A percentile compares a stretch with the other conserved stretches of the same genome.
These are phyloP conservation scores for Scleroderma bovista DNA, from an alignment of 768 basidiomycete species.

Conservation along the genomic window DNA sequence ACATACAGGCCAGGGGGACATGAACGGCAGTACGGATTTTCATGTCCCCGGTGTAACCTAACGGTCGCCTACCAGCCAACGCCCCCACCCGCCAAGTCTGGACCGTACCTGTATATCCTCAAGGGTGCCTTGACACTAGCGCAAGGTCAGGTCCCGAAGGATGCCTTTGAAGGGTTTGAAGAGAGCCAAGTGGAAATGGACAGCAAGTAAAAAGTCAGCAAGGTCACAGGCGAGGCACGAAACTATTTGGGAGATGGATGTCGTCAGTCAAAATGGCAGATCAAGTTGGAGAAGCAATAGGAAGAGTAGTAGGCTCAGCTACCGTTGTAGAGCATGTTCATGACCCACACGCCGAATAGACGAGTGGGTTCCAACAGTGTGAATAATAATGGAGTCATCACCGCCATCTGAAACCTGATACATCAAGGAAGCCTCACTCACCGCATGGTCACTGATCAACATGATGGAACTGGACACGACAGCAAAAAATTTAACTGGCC, in stretches of 20 bases:
- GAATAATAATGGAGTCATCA: constrained; percentile 59
- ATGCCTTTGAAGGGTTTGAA: constrained; percentile 53
- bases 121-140: constrained; percentile 80
- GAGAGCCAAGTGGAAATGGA: background rate
- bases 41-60: constrained; percentile 46
- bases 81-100: constrained; percentile 71
- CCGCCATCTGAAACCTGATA: constrained; percentile 17
- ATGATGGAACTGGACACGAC: background rate
- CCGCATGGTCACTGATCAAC: background rate
- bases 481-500: background rate
- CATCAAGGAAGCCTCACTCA: constrained; percentile 16
- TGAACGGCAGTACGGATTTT: constrained; percentile 69
- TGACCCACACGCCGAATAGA: constrained; percentile 34
- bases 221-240: no score
- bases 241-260: background rate
- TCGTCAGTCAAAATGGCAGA: background rate
- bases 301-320: constrained; percentile 50
- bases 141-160: constrained; percentile 81
- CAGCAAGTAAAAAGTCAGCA: no score
- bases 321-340: constrained; percentile 80
- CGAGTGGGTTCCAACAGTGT: constrained; percentile 65
- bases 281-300: background rate
- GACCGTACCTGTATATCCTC: constrained; percentile 74
- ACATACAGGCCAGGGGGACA: constrained; percentile 53
- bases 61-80: constrained; percentile 66